These are phyloP conservation scores for Yamadazyma sp. DNA, from an alignment of 1,139 yeast genomes.

Conservation along the genomic window DNA sequence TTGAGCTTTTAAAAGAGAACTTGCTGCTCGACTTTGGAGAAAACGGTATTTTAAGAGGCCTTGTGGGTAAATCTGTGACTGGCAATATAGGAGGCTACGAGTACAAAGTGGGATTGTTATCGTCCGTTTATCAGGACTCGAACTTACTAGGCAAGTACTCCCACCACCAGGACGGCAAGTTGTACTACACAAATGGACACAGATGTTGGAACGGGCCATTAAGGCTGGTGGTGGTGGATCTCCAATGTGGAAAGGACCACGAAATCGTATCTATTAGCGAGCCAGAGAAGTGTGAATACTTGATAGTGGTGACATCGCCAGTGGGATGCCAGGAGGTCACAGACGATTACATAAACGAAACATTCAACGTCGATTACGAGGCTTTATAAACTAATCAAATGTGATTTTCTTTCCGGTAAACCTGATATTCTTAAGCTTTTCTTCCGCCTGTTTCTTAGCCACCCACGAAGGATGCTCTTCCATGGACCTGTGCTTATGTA, in stretches of 20 bases:
- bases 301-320: constrained; percentile 63
- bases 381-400: constrained; percentile 46
- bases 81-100: constrained; percentile 65
- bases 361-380: constrained; percentile 30
- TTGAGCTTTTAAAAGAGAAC: constrained; percentile 18
- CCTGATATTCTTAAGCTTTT: constrained; percentile 60
- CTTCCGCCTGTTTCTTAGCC: constrained; percentile 75
- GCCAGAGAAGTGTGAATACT: constrained; percentile 85
- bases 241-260: constrained; percentile 65
- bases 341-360: constrained; percentile 28
- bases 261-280: constrained; percentile 70
- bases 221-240: constrained; percentile 63
- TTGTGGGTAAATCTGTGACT: constrained; percentile 49
- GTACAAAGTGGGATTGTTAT: constrained; percentile 62
- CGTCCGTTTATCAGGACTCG: constrained; percentile 58
- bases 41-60: constrained; percentile 61
- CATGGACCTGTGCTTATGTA: constrained; percentile 1
- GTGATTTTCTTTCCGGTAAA: constrained; percentile 84
- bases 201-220: constrained; percentile 95
- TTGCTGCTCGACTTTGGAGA: constrained; percentile 52
- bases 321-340: constrained; percentile 56
- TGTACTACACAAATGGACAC: constrained; percentile 61
- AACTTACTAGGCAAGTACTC: constrained; percentile 57
- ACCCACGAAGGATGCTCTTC: constrained; percentile 89
- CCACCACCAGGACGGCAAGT: constrained; percentile 33